Base-by-base conservation (phyloP, 2,329 filamentous ascomycete species). In the Cytospora paraplurivora region DNA sequence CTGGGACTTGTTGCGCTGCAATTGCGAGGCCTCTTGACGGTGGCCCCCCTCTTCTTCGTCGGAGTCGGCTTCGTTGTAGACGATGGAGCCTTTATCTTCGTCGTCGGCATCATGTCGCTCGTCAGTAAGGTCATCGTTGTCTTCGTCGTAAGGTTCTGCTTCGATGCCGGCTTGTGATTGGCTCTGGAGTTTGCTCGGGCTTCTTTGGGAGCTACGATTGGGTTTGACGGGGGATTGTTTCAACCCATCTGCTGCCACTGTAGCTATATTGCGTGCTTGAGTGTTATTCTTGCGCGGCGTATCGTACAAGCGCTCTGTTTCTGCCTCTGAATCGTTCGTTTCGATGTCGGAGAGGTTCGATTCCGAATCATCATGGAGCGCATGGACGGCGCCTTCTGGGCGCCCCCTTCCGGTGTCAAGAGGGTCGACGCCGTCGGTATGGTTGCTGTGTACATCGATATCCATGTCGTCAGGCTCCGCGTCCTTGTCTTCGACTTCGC, bases 281-380 rank as follows among this genome's bases (percentile, higher is more conserved):
- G 32, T 49, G 38, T 64, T 74, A 15, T 71, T 70, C 66, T 82
- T 90, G 67, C 87, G 86, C 19, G 93, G 93, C n/a, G 92, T 96
- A 72, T 91, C 88, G 72, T 95, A 95, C 65, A 99, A 83, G 64
- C 95, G 88, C 77, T 97, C 93, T 1, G 94, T 98, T 77, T 97
- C 94, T 38, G 94, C 94, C 76, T 98, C 94, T 4, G 93, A 89
- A 74, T 86, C 85, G 72, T 87, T 85, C 69, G 78, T 81, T 63
- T 79, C 78, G 62, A 80, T 76, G 65, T 87, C 84, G 17, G 87
- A 86, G 64, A 85, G 80, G 67, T 84, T 75, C 59, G 74, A 76
- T 56, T 76, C 74, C 38, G 72, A 72, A 59, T 76, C 76, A 59
- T 74, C 73, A 59, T 75, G 68, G 52, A 68, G 67, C 59, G 67